Base-by-base conservation (phyloP, 2,329 filamentous ascomycete genomes). In the Fusarium keratoplasticum region DNA sequence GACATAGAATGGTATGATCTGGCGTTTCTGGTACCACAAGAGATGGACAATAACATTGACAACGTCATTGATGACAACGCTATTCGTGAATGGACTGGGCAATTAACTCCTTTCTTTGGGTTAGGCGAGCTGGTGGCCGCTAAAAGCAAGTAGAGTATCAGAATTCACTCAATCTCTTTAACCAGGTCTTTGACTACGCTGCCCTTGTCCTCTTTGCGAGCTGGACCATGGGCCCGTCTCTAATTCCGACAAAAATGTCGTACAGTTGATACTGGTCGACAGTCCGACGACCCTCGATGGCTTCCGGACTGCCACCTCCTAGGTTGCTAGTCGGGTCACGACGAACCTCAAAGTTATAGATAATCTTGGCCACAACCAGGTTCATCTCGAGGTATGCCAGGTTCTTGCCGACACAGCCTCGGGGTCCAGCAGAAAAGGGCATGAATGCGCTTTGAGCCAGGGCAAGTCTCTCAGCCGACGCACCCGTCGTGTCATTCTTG, bases 331-430 rank as follows among this genome's bases (percentile, higher is more conserved):
- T 44, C 4, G 47, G 27, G 5, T 70, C 71, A 50, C 64, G 69
- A 16, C 57, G 38, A 27, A 75, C 38, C 55, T 70, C 57, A 57
- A 70, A 75, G 25, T 65, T 55, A 36, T 66, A 64, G 14, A 75
- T 25, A 11, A 60, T 18, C 38, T 67, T 75, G 10, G 71, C 71
- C 29, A 75, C n/a, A 5, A 69, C 55, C 18, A 75, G 27, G 16
- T 58, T 74, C 60, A 74, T 74, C 52, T 75, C 71, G 7, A 74
- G 47, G 35, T 75, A 75, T n/a, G 72, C 72, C 29, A 75, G 22
- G 20, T 74, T 74, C 54, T 75, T 74, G 2, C 71, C 72, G 16
- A 72, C 36, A 29, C 72, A 75, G 8, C 66, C 66, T 20, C 69
- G 69, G 10, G 72, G 69, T 1, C 72, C 72, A 42, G 33, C 18